Base-by-base conservation (phyloP, 2,329 filamentous ascomycete species). In the Fusarium virguliforme region DNA sequence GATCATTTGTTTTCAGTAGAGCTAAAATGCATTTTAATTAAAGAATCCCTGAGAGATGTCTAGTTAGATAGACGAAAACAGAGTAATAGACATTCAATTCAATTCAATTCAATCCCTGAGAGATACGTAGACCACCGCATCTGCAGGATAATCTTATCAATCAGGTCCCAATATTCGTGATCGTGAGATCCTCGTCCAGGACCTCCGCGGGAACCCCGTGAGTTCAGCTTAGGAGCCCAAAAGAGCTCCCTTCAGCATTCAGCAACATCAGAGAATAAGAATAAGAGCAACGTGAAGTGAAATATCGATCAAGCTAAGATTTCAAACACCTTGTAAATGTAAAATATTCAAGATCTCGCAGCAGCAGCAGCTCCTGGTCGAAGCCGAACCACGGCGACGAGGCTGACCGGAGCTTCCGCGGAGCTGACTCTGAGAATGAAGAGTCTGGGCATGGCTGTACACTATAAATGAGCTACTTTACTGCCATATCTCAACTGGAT, bases 141-240 rank as follows among this genome's bases (percentile, higher is more conserved):
- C 6, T 18, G 43, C 4, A 9, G 32, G 43, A 50, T 50, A 50
- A 50, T 50, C 43, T 50, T 50, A 50, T 30, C 43, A 50, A 50
- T 30, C 43, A 4, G n/a, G 43, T 8, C 6, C 26, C 10, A n/a
- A 18, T 6, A 7, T 10, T 30, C 26, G 15, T 30, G 3, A 30
- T 50, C 15, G 43, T 50, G 43, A 50, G 26, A 50, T 50, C 18
- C 43, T 50, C 6, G 43, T 18, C 8, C 6, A 30, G 8, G 43
- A 30, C 8, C 15, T 50, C 43, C 26, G 26, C 26, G 43, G 43
- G 43, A 50, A 50, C 43, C 32, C 43, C 26, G 43, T 30, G 43
- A 48, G 3, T 15, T 10, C 43, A 12, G 30, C 43, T n/a, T 48
- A 8, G 1, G 30, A n/a, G 10, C 10, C n/a, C 3, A 50, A 18